Evolutionary conservation across 345 rosid species (phyloP), one percentile per base, ranked within the genome.

Genomic region (Syzygium jambos): DNA sequence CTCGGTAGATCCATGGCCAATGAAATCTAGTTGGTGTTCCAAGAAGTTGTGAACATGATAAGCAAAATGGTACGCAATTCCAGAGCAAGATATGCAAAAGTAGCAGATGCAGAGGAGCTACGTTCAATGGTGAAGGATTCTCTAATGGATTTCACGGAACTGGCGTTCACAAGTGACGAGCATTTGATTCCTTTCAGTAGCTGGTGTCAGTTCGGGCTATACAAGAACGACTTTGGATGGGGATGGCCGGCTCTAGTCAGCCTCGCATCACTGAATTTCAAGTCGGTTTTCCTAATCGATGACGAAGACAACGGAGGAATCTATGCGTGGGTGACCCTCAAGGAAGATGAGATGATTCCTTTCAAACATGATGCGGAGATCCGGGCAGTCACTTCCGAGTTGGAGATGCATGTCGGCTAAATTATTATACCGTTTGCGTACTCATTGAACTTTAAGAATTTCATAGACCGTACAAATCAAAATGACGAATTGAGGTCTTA

Each of bases 191-290:
- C 89, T 11, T 89, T 88, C 65, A 89, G 88, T 17, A 91, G 95
- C 85, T 89, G 90, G 86, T 90, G 92, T 57, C 88, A 85, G 29
- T 91, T 92, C 13, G 90, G 90, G 4, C 56, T 85, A 78, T 92
- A 90, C 16, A 91, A 90, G 78, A 90, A 88, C 4, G 93, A 94
- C 85, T 94, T 92, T 27, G 94, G 94, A 7, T 94, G 93, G 95
- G 94, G 94, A 80, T 88, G 86, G 59, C 94, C 92, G 17, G 87
- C 77, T 82, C 90, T 92, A 93, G 90, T 92, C 19, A 89, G 91
- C 7, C 90, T 89, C 52, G 90, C 88, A 38, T 89, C 82, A 15
- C 87, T 88, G 85, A 89, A 46, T 6, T 12, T 85, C 52, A 91
- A 91, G 73, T 73, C 87, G 41, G 85, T 92, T 86, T 38, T 90